Evolutionary conservation across 2,329 filamentous ascomycete genomes (phyloP), one percentile per base, ranked within the genome.

Genomic region (Calonectria pseudoturangicola): DNA sequence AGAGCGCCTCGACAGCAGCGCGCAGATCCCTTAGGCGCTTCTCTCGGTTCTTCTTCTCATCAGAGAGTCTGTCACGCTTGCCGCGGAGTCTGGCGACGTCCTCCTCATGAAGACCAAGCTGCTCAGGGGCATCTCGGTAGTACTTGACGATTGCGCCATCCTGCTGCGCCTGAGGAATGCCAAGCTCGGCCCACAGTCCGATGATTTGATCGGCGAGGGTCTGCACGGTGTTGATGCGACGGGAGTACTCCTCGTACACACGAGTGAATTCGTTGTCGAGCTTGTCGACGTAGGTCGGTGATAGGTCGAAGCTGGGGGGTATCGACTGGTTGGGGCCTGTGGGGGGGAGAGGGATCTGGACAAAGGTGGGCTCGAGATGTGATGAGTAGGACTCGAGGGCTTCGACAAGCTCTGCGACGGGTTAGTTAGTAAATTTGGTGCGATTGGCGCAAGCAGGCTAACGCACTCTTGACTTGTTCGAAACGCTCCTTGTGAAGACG

Each of bases 331-430:
- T 93, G 6, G 93, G 92, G 1, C 91, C 91, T 3, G 93, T 95
- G 0, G 96, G 96, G 2, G 97, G 97, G 8, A 99, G 90, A 48
- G 93, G 90, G 81, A 98, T 92, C 81, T 93, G 91, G 76, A 98
- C 91, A 83, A 98, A 98, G 2, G 93, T 93, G 13, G 94, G 87
- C 83, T 99, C 97, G 58, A 99, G 93, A 83, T 98, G 97, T 12
- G 95, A 98, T 1, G 97, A 98, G 83, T 98, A 99, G 6, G 96
- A 98, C 82, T 98, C 93, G 64, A 99, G 92, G 4, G 96, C 96
- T 84, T 97, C 92, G 28, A 95, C 95, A 75, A 99, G 93, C 88
- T 98, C 95, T 97, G 78, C 47, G 47, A 56, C 7, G 16, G 1
- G 73, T 78, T 50, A 79, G 78, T 45, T 21, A 21, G 21, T 21